phyloP scores from a whole-genome alignment of 208 protist species.

The Herpetomonas muscarum region DNA sequence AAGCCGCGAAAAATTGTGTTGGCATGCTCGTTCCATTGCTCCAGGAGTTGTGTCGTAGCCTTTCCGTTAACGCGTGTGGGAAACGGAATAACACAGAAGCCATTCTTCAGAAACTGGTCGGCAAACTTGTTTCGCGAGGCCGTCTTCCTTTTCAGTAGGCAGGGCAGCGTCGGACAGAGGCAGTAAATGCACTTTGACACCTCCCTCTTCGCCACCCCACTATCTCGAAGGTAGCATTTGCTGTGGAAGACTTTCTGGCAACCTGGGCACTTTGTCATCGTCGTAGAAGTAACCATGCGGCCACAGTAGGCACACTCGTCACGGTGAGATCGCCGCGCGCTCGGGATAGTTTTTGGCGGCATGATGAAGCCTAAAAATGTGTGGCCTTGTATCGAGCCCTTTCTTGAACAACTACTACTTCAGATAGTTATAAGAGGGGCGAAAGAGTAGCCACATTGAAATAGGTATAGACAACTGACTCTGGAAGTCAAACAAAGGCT shows the following conservation, averaged over 20 bases:
- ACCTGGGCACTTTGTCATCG: conserved; percentile 11
- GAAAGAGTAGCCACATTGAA: too few species aligned
- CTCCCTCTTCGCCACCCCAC: conserved; percentile 15
- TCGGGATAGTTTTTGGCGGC: too few species aligned
- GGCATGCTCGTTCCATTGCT: conserved; percentile 26
- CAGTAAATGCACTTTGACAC: conserved; percentile 34
- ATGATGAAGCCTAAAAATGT: too few species aligned
- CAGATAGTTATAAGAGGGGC: too few species aligned
- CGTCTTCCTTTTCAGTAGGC: not conserved
- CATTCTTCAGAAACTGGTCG: conserved; percentile 34
- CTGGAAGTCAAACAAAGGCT: too few species aligned
- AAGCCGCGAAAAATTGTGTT: conserved; percentile 31
- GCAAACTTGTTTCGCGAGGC: conserved; percentile 28
- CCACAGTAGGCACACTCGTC: too few species aligned
- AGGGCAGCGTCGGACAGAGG: conserved; percentile 21
- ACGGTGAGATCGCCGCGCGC: too few species aligned
- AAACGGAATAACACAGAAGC: conserved; percentile 43
- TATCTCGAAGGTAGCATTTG: conserved; percentile 51
- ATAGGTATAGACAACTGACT: too few species aligned
- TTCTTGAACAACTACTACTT: too few species aligned
- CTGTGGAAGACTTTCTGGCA: conserved; percentile 31
- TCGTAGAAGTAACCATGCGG: too few species aligned
- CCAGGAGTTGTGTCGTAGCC: not conserved
- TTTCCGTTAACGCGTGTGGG: not conserved
- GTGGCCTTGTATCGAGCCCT: too few species aligned